These are phyloP conservation scores for Avena eriantha DNA, from an alignment of 176 grass and related monocot genomes.

Conservation along the genomic window DNA sequence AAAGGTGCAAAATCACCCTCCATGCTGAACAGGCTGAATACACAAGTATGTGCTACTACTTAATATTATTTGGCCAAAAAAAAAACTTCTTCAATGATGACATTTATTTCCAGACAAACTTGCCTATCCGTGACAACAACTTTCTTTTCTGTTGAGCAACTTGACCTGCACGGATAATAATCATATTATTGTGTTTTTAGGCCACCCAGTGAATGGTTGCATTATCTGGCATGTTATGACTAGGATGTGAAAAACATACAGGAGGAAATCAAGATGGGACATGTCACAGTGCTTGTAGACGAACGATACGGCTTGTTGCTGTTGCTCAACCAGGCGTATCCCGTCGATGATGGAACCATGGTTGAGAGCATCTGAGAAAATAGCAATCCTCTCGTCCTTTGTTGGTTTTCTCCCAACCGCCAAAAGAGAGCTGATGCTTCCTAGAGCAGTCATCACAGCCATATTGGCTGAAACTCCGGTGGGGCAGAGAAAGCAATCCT, in stretches of 20 bases:
- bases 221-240: conserved; percentile 8
- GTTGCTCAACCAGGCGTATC: conserved; percentile 66
- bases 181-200: background rate
- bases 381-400: conserved; percentile 55
- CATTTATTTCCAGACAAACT: conserved; percentile 28
- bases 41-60: background rate
- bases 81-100: conserved; percentile 31
- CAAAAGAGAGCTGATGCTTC: conserved; percentile 68
- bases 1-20: conserved; percentile 95
- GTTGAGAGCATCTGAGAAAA: conserved; percentile 91
- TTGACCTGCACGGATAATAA: conserved; percentile 50
- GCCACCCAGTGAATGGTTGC: background rate
- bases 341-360: conserved; percentile 97
- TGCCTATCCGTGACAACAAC: conserved; percentile 90
- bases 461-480: conserved; percentile 89
- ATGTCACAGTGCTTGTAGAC: conserved; percentile 88
- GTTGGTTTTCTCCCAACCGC: conserved; percentile 52
- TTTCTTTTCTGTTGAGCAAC: conserved; percentile 74
- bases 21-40: conserved; percentile 90
- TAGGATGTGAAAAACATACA: conserved; percentile 58
- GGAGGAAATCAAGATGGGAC: conserved; percentile 70
- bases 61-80: background rate
- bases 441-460: conserved; percentile 75
- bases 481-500: conserved; percentile 90
- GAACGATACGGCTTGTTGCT: conserved; percentile 66